Conservation (phyloP, 2,329 filamentous ascomycete genomes). For the Sarocladiaceae sp. region DNA sequence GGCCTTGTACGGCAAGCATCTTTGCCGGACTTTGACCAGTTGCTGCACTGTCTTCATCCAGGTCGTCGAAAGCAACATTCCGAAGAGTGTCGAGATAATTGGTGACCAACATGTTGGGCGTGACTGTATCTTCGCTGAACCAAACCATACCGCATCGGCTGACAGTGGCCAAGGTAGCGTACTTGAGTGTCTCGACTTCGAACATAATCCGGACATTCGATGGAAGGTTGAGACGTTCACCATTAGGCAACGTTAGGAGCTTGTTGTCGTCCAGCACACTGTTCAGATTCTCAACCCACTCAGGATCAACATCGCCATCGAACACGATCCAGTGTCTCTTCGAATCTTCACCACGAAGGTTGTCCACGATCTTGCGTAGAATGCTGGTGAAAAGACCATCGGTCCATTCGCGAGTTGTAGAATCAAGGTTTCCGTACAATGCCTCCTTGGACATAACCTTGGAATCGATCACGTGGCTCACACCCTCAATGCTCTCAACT, state of each 20-base stretch:
- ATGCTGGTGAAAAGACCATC: slow-evolving; percentile 98
- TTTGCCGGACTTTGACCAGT: slow-evolving; percentile 73
- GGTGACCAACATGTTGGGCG: slow-evolving; percentile 83
- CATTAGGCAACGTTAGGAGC: slow-evolving; percentile 91
- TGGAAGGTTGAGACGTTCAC: slow-evolving; percentile 92
- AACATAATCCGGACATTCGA: slow-evolving; percentile 99
- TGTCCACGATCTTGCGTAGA: slow-evolving; percentile 96
- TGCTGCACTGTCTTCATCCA: slow-evolving; percentile 85
- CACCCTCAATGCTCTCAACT: slow-evolving; percentile 87
- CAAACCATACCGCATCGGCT: slow-evolving; percentile 99
- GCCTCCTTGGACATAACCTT: slow-evolving; percentile 99
- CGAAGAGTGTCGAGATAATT: slow-evolving; percentile 86
- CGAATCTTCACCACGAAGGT: slow-evolving; percentile 90
- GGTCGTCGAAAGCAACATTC: slow-evolving; percentile 82
- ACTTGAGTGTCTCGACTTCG: slow-evolving; percentile 96
- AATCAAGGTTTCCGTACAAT: slow-evolving; percentile 91
- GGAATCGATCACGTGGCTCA: slow-evolving; percentile 96
- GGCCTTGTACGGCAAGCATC: slow-evolving; percentile 71
- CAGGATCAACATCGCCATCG: slow-evolving; percentile 96
- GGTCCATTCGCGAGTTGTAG: slow-evolving; percentile 97
- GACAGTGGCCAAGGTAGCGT: slow-evolving; percentile 96
- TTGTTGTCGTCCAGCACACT: slow-evolving; percentile 99
- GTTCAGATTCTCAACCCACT: slow-evolving; percentile 99
- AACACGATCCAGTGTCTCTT: slow-evolving; percentile 99
- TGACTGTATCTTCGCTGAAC: slow-evolving; percentile 98